Evolutionary conservation across 2,329 filamentous ascomycete species (phyloP), one percentile per base, ranked within the genome.

Genomic region (Leptographium wingfieldii): DNA sequence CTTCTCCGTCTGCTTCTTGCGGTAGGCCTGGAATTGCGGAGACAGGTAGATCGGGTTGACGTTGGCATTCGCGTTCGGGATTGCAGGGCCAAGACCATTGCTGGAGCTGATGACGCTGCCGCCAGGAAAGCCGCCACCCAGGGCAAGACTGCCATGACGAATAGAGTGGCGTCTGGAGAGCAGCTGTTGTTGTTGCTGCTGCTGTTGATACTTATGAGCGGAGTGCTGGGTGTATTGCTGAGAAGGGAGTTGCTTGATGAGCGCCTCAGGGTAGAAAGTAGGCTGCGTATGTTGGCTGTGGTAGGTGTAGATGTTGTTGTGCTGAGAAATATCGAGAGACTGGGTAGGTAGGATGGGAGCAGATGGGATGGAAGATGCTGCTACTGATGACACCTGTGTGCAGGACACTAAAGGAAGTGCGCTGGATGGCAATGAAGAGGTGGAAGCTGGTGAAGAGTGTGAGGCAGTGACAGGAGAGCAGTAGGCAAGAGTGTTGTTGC

Each of bases 1-100:
- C 69, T 85, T 85, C 70, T 84, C 80, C 63, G 77, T 79, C 70
- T 86, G 83, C 68, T 84, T 81, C 68, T 80, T 79, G 65, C 84
- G 80, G 70, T 87, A 87, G 65, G 84, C 81, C 61, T 81, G 78
- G 67, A 87, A 87, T 63, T 83, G 79, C 19, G 79, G 78, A 65
- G 82, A 82, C 60, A 80, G 76, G 66, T 83, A 83, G 65, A 86
- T 78, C 54, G 83, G 82, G 70, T 86, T 85, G 69, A 58, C 70
- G 25, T 64, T 58, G n/a, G 60, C 29, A 40, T 31, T 62, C 25
- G 16, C 58, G 38, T 35, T 27, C 31, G 33, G 10, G 52, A 33
- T 49, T 56, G 53, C 53, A 58, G 38, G 48, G 53, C 43, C 29
- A 56, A 58, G 33, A 53, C 60, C 53, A 55, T 40, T 56, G 55